Conservation (phyloP, 164 flowering plant species). For the Echeveria elegans region DNA sequence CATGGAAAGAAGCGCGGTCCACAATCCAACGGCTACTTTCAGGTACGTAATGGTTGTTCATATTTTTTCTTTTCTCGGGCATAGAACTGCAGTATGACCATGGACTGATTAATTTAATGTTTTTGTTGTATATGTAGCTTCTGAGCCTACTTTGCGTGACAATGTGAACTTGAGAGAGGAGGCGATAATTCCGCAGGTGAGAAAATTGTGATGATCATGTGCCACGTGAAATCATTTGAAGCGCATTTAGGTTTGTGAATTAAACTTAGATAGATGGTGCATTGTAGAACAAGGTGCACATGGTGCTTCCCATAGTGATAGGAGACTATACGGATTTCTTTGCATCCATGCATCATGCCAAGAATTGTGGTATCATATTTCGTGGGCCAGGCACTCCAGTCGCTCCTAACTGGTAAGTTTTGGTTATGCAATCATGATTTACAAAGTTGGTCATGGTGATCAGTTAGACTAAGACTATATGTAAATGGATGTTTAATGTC, state of each 20-base stretch:
- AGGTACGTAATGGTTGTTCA: constrained; percentile 22
- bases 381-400: constrained; percentile 80
- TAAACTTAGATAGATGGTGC: background rate
- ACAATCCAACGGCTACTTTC: constrained; percentile 81
- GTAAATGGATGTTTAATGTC: background rate
- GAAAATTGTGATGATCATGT: background rate
- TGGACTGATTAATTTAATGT: background rate
- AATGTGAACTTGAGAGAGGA: constrained; percentile 57
- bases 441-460: background rate
- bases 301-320: constrained; percentile 70
- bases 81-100: no score
- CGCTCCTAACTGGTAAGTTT: constrained; percentile 60
- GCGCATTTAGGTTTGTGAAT: background rate
- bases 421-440: no score
- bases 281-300: constrained; percentile 51
- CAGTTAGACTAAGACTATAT: no score
- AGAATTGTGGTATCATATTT: constrained; percentile 83
- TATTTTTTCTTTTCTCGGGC: background rate
- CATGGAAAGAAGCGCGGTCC: constrained; percentile 96
- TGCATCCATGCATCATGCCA: constrained; percentile 86
- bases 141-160: constrained; percentile 74
- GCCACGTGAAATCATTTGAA: background rate
- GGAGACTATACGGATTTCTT: constrained; percentile 96
- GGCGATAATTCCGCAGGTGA: constrained; percentile 70
- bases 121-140: constrained; percentile 35